Evolutionary conservation across 2,329 filamentous ascomycete genomes (phyloP).

Genomic region (Metarhizium humberi): DNA sequence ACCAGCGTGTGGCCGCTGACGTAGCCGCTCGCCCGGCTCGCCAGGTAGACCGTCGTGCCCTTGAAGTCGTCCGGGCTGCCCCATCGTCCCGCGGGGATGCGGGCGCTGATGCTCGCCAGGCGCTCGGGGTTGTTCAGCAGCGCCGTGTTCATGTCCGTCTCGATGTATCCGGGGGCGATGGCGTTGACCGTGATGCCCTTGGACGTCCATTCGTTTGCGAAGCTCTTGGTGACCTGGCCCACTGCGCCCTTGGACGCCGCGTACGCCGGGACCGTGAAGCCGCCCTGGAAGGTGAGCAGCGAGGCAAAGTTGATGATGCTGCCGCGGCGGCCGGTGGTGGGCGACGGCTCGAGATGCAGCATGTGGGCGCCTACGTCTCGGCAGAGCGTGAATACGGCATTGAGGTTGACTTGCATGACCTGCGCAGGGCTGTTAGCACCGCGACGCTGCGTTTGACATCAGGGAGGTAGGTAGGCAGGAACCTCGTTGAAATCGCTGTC

Average conservation of each 20-base stretch:
- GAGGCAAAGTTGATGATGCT: constrained; percentile 79
- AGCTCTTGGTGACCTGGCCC: constrained; percentile 72
- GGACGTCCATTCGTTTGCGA: constrained; percentile 80
- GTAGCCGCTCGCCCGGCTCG: constrained; percentile 68
- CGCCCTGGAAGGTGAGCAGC: constrained; percentile 76
- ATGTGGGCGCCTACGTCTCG: constrained; percentile 74
- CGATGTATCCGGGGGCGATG: constrained; percentile 83
- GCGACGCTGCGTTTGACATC: not conserved
- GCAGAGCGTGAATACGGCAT: constrained; percentile 67
- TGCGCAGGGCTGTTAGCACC: constrained; percentile 11
- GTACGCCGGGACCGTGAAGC: constrained; percentile 81
- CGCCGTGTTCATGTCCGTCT: constrained; percentile 89
- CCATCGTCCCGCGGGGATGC: constrained; percentile 81
- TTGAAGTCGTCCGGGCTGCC: constrained; percentile 81
- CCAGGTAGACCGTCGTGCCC: constrained; percentile 69
- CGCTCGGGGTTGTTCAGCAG: constrained; percentile 64
- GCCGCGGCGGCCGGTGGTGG: constrained; percentile 47
- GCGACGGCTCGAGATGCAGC: constrained; percentile 44
- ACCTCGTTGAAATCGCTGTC: constrained; percentile 67
- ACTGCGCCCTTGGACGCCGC: constrained; percentile 80
- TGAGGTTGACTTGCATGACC: constrained; percentile 83
- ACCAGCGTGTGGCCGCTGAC: constrained; percentile 74
- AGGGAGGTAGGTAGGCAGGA: constrained; percentile 3
- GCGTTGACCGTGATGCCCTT: constrained; percentile 78
- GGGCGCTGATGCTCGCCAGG: constrained; percentile 62